These are phyloP conservation scores for Oryza rufipogon DNA, from an alignment of 176 grass and related monocot species.

Conservation along the genomic window DNA sequence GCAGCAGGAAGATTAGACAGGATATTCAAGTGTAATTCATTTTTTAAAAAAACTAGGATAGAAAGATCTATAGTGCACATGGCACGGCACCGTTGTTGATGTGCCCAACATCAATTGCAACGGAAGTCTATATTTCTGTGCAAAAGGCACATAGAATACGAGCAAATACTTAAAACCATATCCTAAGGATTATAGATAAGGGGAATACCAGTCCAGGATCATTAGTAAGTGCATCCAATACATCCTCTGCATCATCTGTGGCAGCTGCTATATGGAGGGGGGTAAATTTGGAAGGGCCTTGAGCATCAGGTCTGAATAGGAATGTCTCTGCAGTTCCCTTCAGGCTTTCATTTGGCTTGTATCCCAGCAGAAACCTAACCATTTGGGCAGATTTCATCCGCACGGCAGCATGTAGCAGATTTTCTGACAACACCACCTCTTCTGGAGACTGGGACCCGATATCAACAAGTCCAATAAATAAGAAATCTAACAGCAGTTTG, in stretches of 20 bases:
- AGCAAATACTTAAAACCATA: conserved; percentile 27
- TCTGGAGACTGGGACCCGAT: conserved; percentile 63
- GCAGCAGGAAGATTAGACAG: conserved; percentile 17
- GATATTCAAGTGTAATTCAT: conserved; percentile 17
- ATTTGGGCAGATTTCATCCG: conserved; percentile 65
- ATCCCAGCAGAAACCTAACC: conserved; percentile 77
- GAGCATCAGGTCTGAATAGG: conserved; percentile 84
- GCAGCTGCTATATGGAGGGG: conserved; percentile 93
- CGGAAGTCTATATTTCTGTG: neutral
- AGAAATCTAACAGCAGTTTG: conserved; percentile 76
- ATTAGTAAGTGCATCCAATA: conserved; percentile 83
- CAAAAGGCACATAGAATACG: neutral
- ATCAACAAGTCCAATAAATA: conserved; percentile 84
- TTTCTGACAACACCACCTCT: conserved; percentile 71
- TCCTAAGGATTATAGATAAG: conserved; percentile 38
- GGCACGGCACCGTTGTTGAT: neutral
- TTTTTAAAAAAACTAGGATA: neutral
- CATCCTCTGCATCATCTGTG: conserved; percentile 60
- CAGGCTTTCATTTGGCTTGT: conserved; percentile 42
- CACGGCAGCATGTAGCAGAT: conserved; percentile 76
- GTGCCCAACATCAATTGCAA: neutral
- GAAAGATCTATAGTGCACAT: conserved; percentile 2
- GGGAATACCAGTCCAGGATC: conserved; percentile 85
- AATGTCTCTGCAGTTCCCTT: conserved; percentile 51
- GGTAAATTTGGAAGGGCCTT: conserved; percentile 67